A percentile compares a stretch with the other conserved stretches of the same genome.
Evolutionary conservation across 345 rosid genomes (phyloP).

Genomic region (Eucalyptus fibrosa): DNA sequence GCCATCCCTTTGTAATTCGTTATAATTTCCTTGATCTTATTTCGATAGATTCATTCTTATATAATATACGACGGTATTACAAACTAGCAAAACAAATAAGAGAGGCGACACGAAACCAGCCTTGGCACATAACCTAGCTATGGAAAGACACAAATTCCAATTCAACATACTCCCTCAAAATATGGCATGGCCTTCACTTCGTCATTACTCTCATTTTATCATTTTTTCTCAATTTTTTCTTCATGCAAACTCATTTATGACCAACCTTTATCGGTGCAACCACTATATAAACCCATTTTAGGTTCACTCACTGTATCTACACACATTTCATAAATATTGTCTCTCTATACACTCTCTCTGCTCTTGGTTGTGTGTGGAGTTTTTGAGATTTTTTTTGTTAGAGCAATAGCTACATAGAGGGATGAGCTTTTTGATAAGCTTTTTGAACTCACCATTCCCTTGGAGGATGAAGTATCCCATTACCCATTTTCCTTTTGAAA

Average conservation of each 20-base stretch:
- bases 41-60: not conserved
- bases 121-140: not conserved
- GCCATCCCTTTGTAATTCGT: not conserved
- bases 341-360: not conserved
- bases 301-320: not conserved
- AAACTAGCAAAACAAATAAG: not conserved
- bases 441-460: not conserved
- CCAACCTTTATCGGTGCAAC: not conserved
- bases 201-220: not conserved
- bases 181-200: not conserved
- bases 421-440: not conserved
- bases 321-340: not conserved
- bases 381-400: not conserved
- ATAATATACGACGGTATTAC: accelerated
- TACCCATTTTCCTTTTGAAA: not conserved
- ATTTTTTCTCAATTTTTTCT: not conserved
- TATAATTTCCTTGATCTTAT: not conserved
- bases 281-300: not conserved
- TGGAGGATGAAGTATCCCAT: not conserved
- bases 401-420: not conserved
- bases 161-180: not conserved
- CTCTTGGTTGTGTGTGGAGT: not conserved
- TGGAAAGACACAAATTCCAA: not conserved
- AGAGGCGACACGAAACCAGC: not conserved
- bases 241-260: not conserved